Conservation (phyloP, 495 filamentous ascomycete genomes). For the Entonaema liquescens region DNA sequence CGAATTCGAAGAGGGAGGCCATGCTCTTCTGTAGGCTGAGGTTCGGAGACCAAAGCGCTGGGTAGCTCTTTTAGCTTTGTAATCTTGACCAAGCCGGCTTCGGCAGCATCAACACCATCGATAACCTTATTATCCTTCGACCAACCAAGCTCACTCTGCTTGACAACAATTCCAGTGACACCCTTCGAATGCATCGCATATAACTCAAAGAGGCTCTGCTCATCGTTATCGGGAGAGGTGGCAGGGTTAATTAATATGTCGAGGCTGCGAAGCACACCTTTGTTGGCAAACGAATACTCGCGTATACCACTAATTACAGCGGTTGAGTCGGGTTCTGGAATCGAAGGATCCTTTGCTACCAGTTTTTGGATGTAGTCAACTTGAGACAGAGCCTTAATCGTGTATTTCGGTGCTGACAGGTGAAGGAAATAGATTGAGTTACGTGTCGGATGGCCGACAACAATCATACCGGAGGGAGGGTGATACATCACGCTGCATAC, state of each 20-base stretch:
- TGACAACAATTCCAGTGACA: constrained; percentile 84
- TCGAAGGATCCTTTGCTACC: constrained; percentile 71
- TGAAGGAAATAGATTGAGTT: constrained; percentile 98
- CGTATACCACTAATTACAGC: constrained; percentile 95
- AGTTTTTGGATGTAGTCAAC: constrained; percentile 83
- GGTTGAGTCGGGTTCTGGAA: constrained; percentile 88
- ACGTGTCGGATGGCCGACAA: constrained; percentile 93
- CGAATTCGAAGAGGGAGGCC: constrained; percentile 49
- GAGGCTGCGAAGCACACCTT: constrained; percentile 87
- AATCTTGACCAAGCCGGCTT: constrained; percentile 65
- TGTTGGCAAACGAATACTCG: constrained; percentile 90
- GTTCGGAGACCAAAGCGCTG: constrained; percentile 45
- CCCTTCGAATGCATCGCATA: constrained; percentile 98
- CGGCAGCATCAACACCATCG: constrained; percentile 74
- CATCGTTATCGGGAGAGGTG: constrained; percentile 62
- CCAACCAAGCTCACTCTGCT: constrained; percentile 90
- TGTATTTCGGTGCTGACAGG: constrained; percentile 91
- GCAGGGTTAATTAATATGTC: constrained; percentile 77
- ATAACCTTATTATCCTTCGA: constrained; percentile 84
- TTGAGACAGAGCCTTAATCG: constrained; percentile 79
- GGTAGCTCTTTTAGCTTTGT: constrained; percentile 53
- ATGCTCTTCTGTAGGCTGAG: constrained; percentile 38
- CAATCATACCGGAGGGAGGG: constrained; percentile 85
- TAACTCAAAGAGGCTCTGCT: constrained; percentile 81
- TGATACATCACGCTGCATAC: constrained; percentile 97